A percentile compares a stretch with the other conserved stretches of the same genome.
Evolutionary conservation across 495 filamentous ascomycete species (phyloP).

Genomic region (Neurospora hispaniola): DNA sequence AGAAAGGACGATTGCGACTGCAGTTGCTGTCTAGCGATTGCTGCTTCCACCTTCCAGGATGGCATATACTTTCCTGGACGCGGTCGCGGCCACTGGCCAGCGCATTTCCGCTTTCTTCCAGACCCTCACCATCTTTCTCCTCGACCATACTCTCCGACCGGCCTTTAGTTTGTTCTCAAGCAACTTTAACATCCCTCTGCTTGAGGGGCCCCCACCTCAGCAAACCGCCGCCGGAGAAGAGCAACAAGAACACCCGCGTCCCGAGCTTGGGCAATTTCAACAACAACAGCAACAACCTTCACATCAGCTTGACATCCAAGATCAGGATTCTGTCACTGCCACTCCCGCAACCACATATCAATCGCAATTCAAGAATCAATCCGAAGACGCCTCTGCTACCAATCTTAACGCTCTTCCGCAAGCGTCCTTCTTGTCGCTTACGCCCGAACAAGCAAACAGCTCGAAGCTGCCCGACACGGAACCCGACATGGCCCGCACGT

Average conservation of each 20-base stretch:
- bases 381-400: neutral
- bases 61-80: conserved; percentile 16
- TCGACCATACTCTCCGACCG: conserved; percentile 10
- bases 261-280: neutral
- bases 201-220: neutral
- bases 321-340: neutral
- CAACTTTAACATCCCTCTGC: neutral
- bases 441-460: conserved; percentile 1
- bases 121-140: conserved; percentile 15
- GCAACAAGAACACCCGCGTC: neutral
- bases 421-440: neutral
- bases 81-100: conserved; percentile 15
- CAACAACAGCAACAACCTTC: neutral
- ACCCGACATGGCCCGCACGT: conserved; percentile 6
- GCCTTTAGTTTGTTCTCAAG: conserved; percentile 8
- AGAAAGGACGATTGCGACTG: neutral
- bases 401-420: neutral
- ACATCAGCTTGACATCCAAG: neutral
- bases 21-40: conserved; percentile 1
- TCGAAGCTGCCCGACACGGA: neutral
- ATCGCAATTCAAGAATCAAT: neutral
- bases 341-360: neutral
- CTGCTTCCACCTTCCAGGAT: conserved; percentile 5
- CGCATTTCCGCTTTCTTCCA: conserved; percentile 16
- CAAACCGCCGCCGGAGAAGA: neutral